Percentiles rank a stretch among this genome's conserved stretches.
phyloP scores from a whole-genome alignment of 768 basidiomycete genomes.

The Kwoniella sp. region DNA sequence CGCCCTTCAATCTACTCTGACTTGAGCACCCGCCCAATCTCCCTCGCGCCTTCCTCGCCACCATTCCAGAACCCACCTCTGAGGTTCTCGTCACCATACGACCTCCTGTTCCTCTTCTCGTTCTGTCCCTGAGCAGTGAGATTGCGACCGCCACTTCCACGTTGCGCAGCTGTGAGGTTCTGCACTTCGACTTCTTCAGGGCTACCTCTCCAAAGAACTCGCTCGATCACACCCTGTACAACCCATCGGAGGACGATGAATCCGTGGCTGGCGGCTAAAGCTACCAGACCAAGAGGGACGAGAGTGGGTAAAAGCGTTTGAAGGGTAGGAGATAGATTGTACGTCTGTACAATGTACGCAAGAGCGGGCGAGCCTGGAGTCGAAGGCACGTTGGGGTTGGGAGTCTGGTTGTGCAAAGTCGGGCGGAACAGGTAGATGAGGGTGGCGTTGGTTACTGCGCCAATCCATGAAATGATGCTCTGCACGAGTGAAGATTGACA shows the following conservation, averaged over 20 bases:
- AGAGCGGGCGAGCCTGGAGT: conserved; percentile 42
- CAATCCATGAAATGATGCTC: conserved; percentile 82
- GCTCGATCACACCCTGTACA: conserved; percentile 72
- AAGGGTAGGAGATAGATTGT: conserved; percentile 31
- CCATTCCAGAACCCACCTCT: conserved; percentile 53
- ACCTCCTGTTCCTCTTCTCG: conserved; percentile 27
- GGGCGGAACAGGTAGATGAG: conserved; percentile 83
- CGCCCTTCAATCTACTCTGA: conserved; percentile 37
- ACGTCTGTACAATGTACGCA: conserved; percentile 33
- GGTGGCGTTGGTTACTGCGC: conserved; percentile 82
- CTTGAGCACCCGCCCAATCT: conserved; percentile 47
- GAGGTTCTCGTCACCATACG: conserved; percentile 11
- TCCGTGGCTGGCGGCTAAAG: conserved; percentile 83
- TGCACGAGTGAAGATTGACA: conserved; percentile 20
- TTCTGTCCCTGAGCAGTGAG: neutral
- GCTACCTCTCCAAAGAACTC: conserved; percentile 75
- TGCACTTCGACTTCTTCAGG: conserved; percentile 65
- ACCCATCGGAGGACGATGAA: conserved; percentile 69
- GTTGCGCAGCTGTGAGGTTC: conserved; percentile 61
- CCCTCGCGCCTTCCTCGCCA: conserved; percentile 52
- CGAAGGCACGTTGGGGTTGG: conserved; percentile 40
- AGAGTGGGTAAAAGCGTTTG: conserved; percentile 55
- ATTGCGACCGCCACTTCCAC: neutral
- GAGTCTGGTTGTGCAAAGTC: conserved; percentile 35
- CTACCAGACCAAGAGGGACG: conserved; percentile 69